Conservation (phyloP, 2,329 filamentous ascomycete species). For the Xylaria sp. region DNA sequence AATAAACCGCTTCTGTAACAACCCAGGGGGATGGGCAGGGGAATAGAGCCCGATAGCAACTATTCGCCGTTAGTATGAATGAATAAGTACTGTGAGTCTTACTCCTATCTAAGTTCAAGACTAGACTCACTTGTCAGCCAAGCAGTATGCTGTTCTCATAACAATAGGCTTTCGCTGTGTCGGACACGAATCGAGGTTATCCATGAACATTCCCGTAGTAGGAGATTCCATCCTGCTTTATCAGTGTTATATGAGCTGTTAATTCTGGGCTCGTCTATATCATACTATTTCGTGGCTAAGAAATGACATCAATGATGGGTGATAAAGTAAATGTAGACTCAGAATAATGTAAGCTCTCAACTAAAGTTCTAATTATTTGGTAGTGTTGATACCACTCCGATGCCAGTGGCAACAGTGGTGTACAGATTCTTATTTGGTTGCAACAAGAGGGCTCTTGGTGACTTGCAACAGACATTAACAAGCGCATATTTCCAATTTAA, state of each 20-base stretch:
- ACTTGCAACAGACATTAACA: background rate
- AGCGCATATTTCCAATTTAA: background rate
- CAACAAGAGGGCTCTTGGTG: background rate
- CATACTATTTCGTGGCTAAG: background rate
- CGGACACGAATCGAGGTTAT: background rate
- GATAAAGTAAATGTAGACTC: background rate
- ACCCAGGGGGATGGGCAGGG: constrained; percentile 6
- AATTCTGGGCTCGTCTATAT: background rate
- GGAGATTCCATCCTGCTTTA: background rate
- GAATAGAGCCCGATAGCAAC: constrained; percentile 25
- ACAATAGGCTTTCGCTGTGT: background rate
- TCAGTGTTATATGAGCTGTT: background rate
- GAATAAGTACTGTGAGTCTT: background rate
- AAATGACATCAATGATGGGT: background rate
- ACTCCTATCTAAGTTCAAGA: no score
- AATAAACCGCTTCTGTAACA: constrained; percentile 12
- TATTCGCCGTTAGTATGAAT: constrained; percentile 7
- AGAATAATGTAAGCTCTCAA: background rate
- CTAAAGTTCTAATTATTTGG: background rate
- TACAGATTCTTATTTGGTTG: background rate
- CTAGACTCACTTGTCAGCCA: constrained; percentile 22
- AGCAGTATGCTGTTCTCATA: constrained; percentile 1
- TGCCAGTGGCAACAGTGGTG: background rate
- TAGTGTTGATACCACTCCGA: background rate
- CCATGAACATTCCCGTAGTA: background rate